Percentiles rank a stretch among this genome's conserved stretches.
Conservation (phyloP, 2,329 filamentous ascomycete genomes). For the Triangularia verruculosa region DNA sequence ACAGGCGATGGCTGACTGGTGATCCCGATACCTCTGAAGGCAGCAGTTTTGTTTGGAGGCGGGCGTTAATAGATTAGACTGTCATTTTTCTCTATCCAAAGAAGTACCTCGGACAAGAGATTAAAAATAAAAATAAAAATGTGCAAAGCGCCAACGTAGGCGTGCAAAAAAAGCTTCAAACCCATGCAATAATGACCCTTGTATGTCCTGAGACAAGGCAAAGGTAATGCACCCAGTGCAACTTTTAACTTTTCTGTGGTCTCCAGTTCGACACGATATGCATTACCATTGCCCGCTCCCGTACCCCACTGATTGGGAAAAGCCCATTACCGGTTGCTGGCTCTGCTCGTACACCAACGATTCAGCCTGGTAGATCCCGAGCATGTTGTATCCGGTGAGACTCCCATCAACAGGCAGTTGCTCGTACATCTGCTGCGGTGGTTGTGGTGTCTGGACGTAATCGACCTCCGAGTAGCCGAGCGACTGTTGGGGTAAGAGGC, state of each 20-base stretch:
- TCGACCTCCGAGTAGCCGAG: neutral
- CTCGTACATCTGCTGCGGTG: neutral
- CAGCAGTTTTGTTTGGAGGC: no score
- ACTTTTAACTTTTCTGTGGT: neutral
- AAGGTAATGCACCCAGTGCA: neutral
- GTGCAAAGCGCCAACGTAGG: no score
- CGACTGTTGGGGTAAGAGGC: neutral
- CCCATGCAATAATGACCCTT: no score
- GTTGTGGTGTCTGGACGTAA: neutral
- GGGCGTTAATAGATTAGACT: no score
- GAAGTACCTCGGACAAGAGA: no score
- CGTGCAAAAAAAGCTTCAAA: no score
- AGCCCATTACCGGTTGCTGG: neutral
- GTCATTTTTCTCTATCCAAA: no score
- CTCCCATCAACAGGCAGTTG: neutral
- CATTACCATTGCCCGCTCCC: neutral
- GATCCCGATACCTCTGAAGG: no score
- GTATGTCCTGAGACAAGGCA: no score
- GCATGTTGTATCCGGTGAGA: neutral
- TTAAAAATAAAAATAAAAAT: no score
- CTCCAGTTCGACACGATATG: neutral
- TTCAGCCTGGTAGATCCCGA: constrained; percentile 2
- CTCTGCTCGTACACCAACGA: neutral
- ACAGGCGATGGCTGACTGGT: no score
- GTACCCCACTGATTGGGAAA: neutral